Base-by-base conservation (phyloP, 2,329 filamentous ascomycete genomes). In the Aspergillus neoniger region DNA sequence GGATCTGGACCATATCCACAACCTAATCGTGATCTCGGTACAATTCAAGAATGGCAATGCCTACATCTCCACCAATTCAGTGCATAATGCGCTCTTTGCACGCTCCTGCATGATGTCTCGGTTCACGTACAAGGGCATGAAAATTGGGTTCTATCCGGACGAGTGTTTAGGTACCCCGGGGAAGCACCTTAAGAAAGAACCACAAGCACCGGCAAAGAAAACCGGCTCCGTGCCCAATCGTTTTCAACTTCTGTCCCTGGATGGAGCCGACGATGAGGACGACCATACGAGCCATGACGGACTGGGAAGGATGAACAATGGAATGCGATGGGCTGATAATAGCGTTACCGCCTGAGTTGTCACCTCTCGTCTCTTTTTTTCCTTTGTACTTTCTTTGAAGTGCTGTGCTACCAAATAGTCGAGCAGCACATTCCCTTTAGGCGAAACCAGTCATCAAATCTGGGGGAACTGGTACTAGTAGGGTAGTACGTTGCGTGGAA, bases 1-100 rank as follows among this genome's bases (percentile, higher is more conserved):
- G 4, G 90, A 96, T 67, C 81, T 95, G 39, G 88, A 92, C 23
- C 91, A 96, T 72, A 94, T 96, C 62, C 88, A 94, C 78, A 91
- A 91, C 63, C 81, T 96, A 1, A 80, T 88, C 21, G 84, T 96
- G 10, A 81, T 95, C 68, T 84, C 84, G 47, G 77, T 95, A 48
- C 76, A 77, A 7, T 88, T 90, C 72, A 74, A 77, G 2, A 79
- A 81, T 17, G 81, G 81, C 4, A 85, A 87, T 72, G 89, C 85
- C 60, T 85, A 85, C 72, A 86, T 96, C 65, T 87, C 85, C 58
- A 91, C 88, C 7, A 96, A 93, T 73, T 92, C 91, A 0, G 83
- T 96, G 9, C 84, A 89, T 69, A 88, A 89, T 63, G 89, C 91
- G 10, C 82, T 91, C 55, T 91, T 88, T 74, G 91, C 91, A 8